Base-by-base conservation (phyloP, 116 monocot genomes). In the Dioscorea cayenensis region DNA sequence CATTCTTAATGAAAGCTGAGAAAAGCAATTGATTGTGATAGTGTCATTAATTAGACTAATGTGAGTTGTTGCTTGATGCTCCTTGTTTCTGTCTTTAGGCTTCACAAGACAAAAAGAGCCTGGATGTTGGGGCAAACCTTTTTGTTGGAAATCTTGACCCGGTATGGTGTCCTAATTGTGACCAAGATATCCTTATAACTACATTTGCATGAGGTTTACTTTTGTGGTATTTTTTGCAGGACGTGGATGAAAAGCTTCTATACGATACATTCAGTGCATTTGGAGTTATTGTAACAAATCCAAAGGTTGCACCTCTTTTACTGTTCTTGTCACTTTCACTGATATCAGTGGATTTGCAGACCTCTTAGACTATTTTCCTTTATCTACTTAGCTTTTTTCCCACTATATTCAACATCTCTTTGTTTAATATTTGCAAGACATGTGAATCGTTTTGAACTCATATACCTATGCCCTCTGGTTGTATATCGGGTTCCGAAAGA, bases 181-280 rank as follows among this genome's bases (percentile, higher is more conserved):
- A 14, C 48, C 43, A 48, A 12, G 4, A 36, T 9, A 28, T 48
- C 20, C 29, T 48, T 49, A 19, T 49, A 1, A 48, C 20, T 48
- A 8, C 9, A 49, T 48, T 3, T 67, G 37, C 21, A 0, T 16
- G 43, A 5, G 12, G 43, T 6, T 43, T 49, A 29, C 67, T 48
- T 77, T 72, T 38, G 67, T 10, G 64, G 14, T 6, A 63, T 77
- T 64, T 74, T 11, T 14, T 72, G 21, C 78, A 95, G 95, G 95
- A 95, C 82, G 92, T 95, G 21, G 95, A 95, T 74, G 95, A 95
- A 71, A 95, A 95, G 60, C 92, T 95, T 79, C 90, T 95, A 64
- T 92, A 95, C 72, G 95, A 95, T 76, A 95, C 95, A 62, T 95
- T 95, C 80, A 95, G 85, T 85, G 95, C 95, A 75, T 95, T 95